Evolutionary conservation across 768 basidiomycete genomes (phyloP).

Genomic region (Postia placenta): DNA sequence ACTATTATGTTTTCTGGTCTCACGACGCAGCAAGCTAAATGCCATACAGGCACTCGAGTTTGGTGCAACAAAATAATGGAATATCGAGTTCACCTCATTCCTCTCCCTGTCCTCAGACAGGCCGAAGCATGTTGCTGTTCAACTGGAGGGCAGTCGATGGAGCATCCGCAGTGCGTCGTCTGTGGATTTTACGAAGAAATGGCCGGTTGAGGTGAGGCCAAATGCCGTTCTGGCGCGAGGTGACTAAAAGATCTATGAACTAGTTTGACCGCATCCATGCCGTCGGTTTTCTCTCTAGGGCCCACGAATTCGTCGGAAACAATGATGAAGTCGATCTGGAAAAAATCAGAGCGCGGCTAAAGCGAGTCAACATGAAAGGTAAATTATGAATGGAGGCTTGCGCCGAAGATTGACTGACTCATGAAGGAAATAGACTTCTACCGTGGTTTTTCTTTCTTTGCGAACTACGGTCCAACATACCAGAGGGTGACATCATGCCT

Average conservation of each 20-base stretch:
- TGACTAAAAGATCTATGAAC: neutral
- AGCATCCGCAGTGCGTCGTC: slow-evolving; percentile 19
- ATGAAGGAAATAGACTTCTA: slow-evolving; percentile 20
- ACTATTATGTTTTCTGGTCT: too few species aligned
- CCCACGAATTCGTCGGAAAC: too few species aligned
- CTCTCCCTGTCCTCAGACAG: slow-evolving; percentile 20
- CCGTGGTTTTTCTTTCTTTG: slow-evolving; percentile 17
- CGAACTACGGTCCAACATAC: slow-evolving; percentile 27
- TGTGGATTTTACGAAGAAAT: slow-evolving; percentile 1
- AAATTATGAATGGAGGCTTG: neutral
- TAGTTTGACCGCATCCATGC: slow-evolving; percentile 10
- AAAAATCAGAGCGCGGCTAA: too few species aligned
- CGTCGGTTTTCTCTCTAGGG: slow-evolving; percentile 3
- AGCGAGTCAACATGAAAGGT: slow-evolving; percentile 12
- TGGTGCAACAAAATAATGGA: slow-evolving; percentile 22
- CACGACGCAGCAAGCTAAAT: too few species aligned
- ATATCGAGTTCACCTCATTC: slow-evolving; percentile 22
- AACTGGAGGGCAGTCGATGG: slow-evolving; percentile 21
- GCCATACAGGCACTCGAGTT: slow-evolving; percentile 29
- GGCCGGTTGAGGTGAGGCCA: slow-evolving; percentile 7
- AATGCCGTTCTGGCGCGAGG: neutral
- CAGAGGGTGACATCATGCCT: slow-evolving; percentile 20
- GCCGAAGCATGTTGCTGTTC: slow-evolving; percentile 15
- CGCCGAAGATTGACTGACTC: neutral
- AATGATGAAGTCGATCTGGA: too few species aligned